Conservation (phyloP, 75 land plant species). For the Pinus albicaulis region DNA sequence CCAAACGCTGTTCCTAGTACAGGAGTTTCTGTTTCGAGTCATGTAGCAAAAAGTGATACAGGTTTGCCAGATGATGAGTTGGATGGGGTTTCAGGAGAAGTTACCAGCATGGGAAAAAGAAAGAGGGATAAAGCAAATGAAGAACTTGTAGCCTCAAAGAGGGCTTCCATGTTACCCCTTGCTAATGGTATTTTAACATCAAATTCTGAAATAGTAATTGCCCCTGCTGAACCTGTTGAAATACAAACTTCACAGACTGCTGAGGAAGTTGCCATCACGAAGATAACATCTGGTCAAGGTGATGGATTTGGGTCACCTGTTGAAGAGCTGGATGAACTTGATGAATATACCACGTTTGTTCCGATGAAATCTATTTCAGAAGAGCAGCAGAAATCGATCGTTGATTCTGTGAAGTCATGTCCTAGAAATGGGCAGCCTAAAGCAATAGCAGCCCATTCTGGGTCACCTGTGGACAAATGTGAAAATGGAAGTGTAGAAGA, state of each 20-base stretch:
- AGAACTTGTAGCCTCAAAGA: not conserved
- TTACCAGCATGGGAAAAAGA: conserved; percentile 11
- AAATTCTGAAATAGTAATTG: not conserved
- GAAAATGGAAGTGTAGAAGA: conserved; percentile 33
- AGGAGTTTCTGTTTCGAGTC: conserved; percentile 12
- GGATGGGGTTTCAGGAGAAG: conserved; percentile 9
- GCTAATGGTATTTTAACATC: not conserved
- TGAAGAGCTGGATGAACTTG: conserved; percentile 38
- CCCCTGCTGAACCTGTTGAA: not conserved
- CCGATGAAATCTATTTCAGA: conserved; percentile 4
- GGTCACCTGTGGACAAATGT: not conserved
- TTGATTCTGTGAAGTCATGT: conserved; percentile 2
- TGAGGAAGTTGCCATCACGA: conserved; percentile 35
- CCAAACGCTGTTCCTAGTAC: conserved; percentile 2
- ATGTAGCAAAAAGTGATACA: conserved; percentile 7
- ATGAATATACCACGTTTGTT: conserved; percentile 15
- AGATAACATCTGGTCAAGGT: conserved; percentile 22
- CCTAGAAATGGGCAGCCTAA: not conserved
- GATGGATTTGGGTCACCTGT: conserved; percentile 11
- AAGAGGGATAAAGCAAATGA: conserved; percentile 23
- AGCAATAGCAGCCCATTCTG: not conserved
- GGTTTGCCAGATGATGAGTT: conserved; percentile 3
- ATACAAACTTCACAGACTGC: conserved; percentile 12
- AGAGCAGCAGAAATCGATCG: not conserved
- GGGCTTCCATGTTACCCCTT: not conserved